phyloP scores from a whole-genome alignment of 192 early-diverging fungal species.

The Umbelopsis ramanniana region DNA sequence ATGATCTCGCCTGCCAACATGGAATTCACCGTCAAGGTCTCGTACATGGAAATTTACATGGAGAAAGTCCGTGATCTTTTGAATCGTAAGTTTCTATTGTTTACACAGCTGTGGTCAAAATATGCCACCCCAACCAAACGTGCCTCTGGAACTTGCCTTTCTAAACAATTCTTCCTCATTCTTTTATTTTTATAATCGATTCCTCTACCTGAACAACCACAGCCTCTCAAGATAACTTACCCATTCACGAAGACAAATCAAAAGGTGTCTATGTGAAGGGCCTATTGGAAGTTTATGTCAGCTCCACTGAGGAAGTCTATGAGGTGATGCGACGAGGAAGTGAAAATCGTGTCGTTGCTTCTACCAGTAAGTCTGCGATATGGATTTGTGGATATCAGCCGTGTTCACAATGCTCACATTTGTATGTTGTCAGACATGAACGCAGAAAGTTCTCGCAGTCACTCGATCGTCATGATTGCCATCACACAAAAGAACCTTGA shows the following conservation, averaged over 20 bases:
- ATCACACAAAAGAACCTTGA: constrained; percentile 93
- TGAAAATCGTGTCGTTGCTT: constrained; percentile 83
- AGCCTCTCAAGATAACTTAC: constrained; percentile 88
- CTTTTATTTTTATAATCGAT: constrained; percentile 9
- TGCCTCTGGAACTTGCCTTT: neutral
- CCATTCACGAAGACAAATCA: constrained; percentile 96
- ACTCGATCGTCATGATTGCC: constrained; percentile 98
- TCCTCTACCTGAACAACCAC: neutral
- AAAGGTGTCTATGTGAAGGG: constrained; percentile 99
- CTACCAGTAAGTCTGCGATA: constrained; percentile 73
- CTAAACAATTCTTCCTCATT: constrained; percentile 2
- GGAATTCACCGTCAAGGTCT: constrained; percentile 98
- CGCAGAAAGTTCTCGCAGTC: constrained; percentile 95
- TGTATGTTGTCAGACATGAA: constrained; percentile 83
- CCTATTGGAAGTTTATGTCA: constrained; percentile 95
- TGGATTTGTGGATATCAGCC: neutral
- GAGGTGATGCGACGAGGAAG: constrained; percentile 97
- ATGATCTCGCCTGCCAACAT: constrained; percentile 87
- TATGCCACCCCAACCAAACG: neutral
- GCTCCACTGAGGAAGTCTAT: constrained; percentile 93
- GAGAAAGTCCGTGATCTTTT: constrained; percentile 97
- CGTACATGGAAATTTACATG: constrained; percentile 99
- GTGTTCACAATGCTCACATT: constrained; percentile 2
- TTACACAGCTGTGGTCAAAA: neutral
- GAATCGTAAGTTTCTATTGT: constrained; percentile 63